A percentile compares a stretch with the other conserved stretches of the same genome.
phyloP scores from a whole-genome alignment of 768 basidiomycete species.

The Lactarius sp. region DNA sequence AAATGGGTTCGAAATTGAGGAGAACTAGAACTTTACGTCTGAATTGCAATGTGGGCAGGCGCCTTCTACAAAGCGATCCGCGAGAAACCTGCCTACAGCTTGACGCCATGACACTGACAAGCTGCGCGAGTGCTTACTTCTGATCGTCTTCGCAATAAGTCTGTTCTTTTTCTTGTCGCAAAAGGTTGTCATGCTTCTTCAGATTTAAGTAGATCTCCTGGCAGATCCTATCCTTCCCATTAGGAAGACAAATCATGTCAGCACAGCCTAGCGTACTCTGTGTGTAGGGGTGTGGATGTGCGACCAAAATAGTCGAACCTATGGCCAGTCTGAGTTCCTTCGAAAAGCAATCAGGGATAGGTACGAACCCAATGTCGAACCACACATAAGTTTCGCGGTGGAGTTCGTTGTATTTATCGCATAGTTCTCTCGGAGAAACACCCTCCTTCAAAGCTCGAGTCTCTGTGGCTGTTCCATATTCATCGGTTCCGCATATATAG shows the following conservation, averaged over 20 bases:
- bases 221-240: conserved; percentile 55
- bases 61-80: conserved; percentile 98
- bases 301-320: conserved; percentile 97
- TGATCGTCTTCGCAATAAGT: conserved; percentile 91
- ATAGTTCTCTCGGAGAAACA: conserved; percentile 70
- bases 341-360: not conserved
- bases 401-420: conserved; percentile 85
- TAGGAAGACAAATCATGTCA: not conserved
- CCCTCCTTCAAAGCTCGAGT: conserved; percentile 92
- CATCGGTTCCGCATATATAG: conserved; percentile 97
- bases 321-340: conserved; percentile 1
- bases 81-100: conserved; percentile 63
- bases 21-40: conserved; percentile 43
- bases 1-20: not conserved
- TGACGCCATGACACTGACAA: conserved; percentile 20
- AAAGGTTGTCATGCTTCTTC: conserved; percentile 67
- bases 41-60: conserved; percentile 91
- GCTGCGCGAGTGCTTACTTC: conserved; percentile 45
- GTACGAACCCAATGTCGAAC: conserved; percentile 86
- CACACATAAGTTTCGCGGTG: conserved; percentile 94
- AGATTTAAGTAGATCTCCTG: conserved; percentile 88
- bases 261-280: conserved; percentile 53
- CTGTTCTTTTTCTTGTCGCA: conserved; percentile 84
- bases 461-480: conserved; percentile 99
- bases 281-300: conserved; percentile 86